phyloP scores from a whole-genome alignment of 352 stramenopile genomes.

The Pythium apleroticum region DNA sequence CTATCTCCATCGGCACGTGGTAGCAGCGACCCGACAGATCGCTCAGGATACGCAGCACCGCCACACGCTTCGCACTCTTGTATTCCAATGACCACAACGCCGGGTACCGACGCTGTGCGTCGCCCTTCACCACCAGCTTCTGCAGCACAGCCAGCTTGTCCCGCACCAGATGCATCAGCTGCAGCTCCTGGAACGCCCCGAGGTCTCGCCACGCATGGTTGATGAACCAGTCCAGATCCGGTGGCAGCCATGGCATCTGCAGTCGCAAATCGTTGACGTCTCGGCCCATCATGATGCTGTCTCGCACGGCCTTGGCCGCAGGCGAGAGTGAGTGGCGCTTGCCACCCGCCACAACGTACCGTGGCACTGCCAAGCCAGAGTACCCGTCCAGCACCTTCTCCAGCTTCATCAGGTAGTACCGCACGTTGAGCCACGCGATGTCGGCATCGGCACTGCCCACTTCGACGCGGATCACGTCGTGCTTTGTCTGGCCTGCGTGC shows the following conservation, averaged over 20 bases:
- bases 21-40: conserved; percentile 26
- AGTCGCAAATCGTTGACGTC: neutral
- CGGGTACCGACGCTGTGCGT: conserved; percentile 13
- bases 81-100: conserved; percentile 18
- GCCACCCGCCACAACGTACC: conserved; percentile 18
- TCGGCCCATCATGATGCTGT: neutral
- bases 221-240: conserved; percentile 20
- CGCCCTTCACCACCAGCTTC: conserved; percentile 7
- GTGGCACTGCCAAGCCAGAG: conserved; percentile 14
- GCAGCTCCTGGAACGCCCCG: conserved; percentile 1
- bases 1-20: conserved; percentile 20
- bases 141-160: conserved; percentile 16
- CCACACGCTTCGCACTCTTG: neutral
- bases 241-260: conserved; percentile 11
- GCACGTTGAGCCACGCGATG: conserved; percentile 13
- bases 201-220: conserved; percentile 15
- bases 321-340: neutral
- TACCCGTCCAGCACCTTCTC: conserved; percentile 26
- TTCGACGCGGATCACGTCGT: conserved; percentile 24
- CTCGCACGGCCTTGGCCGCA: conserved; percentile 10
- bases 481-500: neutral
- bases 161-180: conserved; percentile 5
- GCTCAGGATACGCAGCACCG: conserved; percentile 19
- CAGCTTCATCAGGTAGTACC: conserved; percentile 22
- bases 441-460: conserved; percentile 2